phyloP scores from a whole-genome alignment of 2,329 filamentous ascomycete species.

The Huntiella abstrusa region DNA sequence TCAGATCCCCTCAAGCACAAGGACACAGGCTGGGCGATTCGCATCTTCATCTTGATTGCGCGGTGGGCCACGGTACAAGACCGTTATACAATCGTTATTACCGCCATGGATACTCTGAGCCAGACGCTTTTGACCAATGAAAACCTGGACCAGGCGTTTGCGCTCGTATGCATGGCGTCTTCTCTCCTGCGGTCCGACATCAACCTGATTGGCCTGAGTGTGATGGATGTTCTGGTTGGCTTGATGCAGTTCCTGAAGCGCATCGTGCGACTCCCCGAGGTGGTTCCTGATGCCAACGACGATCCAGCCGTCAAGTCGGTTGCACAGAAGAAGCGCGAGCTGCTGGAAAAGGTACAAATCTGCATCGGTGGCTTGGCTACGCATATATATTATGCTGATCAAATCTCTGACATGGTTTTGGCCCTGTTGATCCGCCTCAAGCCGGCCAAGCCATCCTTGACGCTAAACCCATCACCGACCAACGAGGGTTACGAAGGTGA shows the following conservation, averaged over 20 bases:
- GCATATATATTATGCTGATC: slow-evolving; percentile 92
- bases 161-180: slow-evolving; percentile 59
- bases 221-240: slow-evolving; percentile 83
- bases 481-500: slow-evolving; percentile 16
- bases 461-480: slow-evolving; percentile 24
- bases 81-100: slow-evolving; percentile 75
- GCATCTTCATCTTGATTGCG: slow-evolving; percentile 60
- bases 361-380: slow-evolving; percentile 85
- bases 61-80: slow-evolving; percentile 89
- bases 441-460: slow-evolving; percentile 30
- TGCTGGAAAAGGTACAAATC: slow-evolving; percentile 53
- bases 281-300: slow-evolving; percentile 13
- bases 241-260: slow-evolving; percentile 68
- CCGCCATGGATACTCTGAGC: slow-evolving; percentile 58
- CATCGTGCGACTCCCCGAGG: slow-evolving; percentile 46
- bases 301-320: slow-evolving; percentile 21
- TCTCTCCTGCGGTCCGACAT: slow-evolving; percentile 71
- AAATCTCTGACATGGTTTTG: slow-evolving; percentile 84
- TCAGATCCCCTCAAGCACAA: slow-evolving; percentile 22
- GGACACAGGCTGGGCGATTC: slow-evolving; percentile 58
- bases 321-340: slow-evolving; percentile 32
- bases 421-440: slow-evolving; percentile 63
- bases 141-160: slow-evolving; percentile 53
- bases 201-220: slow-evolving; percentile 85
- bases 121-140: slow-evolving; percentile 50